Conservation (phyloP, 768 basidiomycete genomes). For the Leccinum rimulosum region DNA sequence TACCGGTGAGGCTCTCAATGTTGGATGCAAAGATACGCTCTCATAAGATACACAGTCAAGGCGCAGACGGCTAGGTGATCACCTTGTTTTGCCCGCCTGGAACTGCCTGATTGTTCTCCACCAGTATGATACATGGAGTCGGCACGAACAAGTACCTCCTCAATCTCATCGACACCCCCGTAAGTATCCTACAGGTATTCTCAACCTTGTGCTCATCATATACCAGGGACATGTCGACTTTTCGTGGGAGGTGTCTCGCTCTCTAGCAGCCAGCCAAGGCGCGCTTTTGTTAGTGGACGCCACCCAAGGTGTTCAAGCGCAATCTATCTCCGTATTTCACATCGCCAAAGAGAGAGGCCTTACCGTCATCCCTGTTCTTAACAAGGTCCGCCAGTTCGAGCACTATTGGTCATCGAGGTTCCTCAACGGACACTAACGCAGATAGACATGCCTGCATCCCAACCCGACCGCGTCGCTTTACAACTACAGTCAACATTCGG, state of each 20-base stretch:
- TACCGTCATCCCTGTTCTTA: conserved; percentile 85
- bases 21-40: not conserved
- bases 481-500: conserved; percentile 86
- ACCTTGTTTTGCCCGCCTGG: not conserved
- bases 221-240: conserved; percentile 94
- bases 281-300: conserved; percentile 87
- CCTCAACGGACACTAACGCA: conserved; percentile 28
- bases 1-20: conserved; percentile 53
- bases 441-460: conserved; percentile 92
- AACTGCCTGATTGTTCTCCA: conserved; percentile 8
- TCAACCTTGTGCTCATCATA: not conserved
- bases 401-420: not conserved
- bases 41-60: conserved; percentile 57
- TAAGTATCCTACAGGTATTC: conserved; percentile 29
- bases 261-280: conserved; percentile 91
- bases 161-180: conserved; percentile 96
- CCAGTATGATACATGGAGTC: conserved; percentile 74
- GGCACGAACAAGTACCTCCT: conserved; percentile 64
- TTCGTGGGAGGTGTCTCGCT: conserved; percentile 93
- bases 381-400: conserved; percentile 59
- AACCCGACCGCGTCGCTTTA: conserved; percentile 72
- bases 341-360: conserved; percentile 79
- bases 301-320: conserved; percentile 97
- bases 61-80: conserved; percentile 90
- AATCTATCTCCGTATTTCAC: conserved; percentile 94